A percentile compares a stretch with the other conserved stretches of the same genome.
phyloP scores from a whole-genome alignment of 805 yeast genomes.

The Maudiozyma barnettii region DNA sequence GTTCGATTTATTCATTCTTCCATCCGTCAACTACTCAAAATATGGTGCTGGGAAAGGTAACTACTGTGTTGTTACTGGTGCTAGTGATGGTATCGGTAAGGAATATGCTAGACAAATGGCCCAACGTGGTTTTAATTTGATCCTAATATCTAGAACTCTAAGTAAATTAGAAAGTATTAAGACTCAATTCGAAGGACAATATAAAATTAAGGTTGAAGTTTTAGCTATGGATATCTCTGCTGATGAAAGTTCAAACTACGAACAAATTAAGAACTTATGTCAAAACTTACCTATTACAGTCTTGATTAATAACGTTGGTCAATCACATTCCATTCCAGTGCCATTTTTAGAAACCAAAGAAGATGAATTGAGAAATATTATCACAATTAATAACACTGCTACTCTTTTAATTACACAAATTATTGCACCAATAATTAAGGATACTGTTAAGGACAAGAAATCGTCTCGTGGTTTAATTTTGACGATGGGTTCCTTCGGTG shows the following conservation, averaged over 20 bases:
- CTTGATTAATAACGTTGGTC: constrained; percentile 88
- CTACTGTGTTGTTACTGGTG: constrained; percentile 97
- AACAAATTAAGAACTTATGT: constrained; percentile 37
- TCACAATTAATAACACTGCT: constrained; percentile 76
- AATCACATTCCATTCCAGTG: constrained; percentile 89
- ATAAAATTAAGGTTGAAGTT: constrained; percentile 51
- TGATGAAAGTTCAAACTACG: constrained; percentile 52
- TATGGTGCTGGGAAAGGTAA: constrained; percentile 66
- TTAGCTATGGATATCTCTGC: constrained; percentile 72
- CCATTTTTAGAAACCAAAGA: constrained; percentile 76
- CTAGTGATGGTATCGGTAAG: constrained; percentile 95
- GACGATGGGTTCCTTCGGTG: constrained; percentile 97
- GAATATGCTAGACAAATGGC: constrained; percentile 87
- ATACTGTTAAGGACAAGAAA: constrained; percentile 36
- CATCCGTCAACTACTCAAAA: constrained; percentile 45
- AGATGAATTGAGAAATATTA: constrained; percentile 66
- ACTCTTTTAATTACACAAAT: constrained; percentile 76
- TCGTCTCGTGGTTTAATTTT: constrained; percentile 61
- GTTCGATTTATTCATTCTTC: constrained; percentile 54
- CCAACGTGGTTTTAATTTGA: constrained; percentile 68
- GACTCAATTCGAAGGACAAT: constrained; percentile 49
- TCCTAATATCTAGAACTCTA: constrained; percentile 75
- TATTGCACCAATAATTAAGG: constrained; percentile 61
- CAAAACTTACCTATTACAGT: constrained; percentile 55
- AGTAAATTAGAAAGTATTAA: constrained; percentile 63